Evolutionary conservation across 192 early-diverging fungal species (phyloP).

Genomic region (Coemansia biformis): DNA sequence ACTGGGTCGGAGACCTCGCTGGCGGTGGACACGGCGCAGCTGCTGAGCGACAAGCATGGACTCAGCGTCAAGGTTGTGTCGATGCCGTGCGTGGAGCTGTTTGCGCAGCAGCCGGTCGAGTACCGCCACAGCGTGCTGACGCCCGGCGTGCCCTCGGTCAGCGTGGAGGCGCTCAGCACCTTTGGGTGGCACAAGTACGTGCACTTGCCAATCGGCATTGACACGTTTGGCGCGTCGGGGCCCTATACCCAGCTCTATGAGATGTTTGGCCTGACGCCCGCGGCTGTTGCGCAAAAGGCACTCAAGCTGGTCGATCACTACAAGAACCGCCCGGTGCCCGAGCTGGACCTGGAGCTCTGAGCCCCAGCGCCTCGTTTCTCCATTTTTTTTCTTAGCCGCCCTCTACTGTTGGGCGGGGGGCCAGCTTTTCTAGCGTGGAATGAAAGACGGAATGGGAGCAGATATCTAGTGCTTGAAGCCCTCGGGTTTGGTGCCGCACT

Average conservation of each 20-base stretch:
- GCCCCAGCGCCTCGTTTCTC: background rate
- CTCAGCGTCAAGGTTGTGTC: conserved; percentile 80
- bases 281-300: conserved; percentile 69
- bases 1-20: conserved; percentile 92
- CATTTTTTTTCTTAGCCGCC: conserved; percentile 1
- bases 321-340: conserved; percentile 48
- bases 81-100: conserved; percentile 87
- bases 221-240: conserved; percentile 81
- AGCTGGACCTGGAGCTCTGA: conserved; percentile 34
- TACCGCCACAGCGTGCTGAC: conserved; percentile 81
- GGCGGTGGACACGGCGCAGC: conserved; percentile 79
- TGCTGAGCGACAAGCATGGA: conserved; percentile 53
- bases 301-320: conserved; percentile 73
- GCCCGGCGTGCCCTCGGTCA: conserved; percentile 74
- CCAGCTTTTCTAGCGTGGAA: too few species aligned
- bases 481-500: too few species aligned
- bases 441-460: too few species aligned
- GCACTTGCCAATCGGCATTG: conserved; percentile 83
- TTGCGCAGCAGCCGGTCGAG: conserved; percentile 73
- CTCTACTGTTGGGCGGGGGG: background rate
- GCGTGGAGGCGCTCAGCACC: conserved; percentile 80
- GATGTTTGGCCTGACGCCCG: conserved; percentile 77
- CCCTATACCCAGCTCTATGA: conserved; percentile 81
- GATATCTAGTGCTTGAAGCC: too few species aligned
- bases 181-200: conserved; percentile 92